Evolutionary conservation across 495 filamentous ascomycete species (phyloP).

Genomic region (Daldinia grandis): DNA sequence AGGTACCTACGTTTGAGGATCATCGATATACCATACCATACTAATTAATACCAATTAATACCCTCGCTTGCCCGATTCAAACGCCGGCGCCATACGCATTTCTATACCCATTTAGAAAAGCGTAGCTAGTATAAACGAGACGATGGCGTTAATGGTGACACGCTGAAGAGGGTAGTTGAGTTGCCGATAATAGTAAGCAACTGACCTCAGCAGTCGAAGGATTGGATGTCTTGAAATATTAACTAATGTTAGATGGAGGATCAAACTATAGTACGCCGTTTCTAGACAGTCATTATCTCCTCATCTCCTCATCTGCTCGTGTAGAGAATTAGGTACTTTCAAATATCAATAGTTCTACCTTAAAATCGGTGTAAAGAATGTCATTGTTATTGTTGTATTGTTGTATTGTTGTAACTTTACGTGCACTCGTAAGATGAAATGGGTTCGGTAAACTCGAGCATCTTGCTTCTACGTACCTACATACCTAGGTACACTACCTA

Average conservation of each 20-base stretch:
- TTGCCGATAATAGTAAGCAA: conserved; percentile 12
- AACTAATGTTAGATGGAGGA: too few species aligned
- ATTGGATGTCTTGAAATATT: conserved; percentile 21
- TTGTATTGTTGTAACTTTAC: too few species aligned
- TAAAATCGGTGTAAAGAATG: too few species aligned
- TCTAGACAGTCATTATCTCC: too few species aligned
- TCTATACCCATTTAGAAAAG: neutral
- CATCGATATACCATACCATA: neutral
- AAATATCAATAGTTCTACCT: neutral
- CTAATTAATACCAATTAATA: too few species aligned
- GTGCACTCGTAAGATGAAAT: too few species aligned
- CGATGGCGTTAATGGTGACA: neutral
- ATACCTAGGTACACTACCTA: neutral
- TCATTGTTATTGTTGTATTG: too few species aligned
- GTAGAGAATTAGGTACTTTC: neutral
- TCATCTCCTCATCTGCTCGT: conserved; percentile 7
- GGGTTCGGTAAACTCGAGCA: neutral
- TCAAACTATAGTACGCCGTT: conserved; percentile 19
- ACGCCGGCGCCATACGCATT: neutral
- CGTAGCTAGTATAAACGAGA: neutral
- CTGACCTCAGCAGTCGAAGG: conserved; percentile 10
- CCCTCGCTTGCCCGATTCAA: neutral
- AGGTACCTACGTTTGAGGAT: neutral
- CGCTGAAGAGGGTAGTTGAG: neutral
- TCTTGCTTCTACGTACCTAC: neutral